A percentile compares a stretch with the other conserved stretches of the same genome.
Evolutionary conservation across 768 basidiomycete species (phyloP).

Genomic region (Flagelloscypha sp.): DNA sequence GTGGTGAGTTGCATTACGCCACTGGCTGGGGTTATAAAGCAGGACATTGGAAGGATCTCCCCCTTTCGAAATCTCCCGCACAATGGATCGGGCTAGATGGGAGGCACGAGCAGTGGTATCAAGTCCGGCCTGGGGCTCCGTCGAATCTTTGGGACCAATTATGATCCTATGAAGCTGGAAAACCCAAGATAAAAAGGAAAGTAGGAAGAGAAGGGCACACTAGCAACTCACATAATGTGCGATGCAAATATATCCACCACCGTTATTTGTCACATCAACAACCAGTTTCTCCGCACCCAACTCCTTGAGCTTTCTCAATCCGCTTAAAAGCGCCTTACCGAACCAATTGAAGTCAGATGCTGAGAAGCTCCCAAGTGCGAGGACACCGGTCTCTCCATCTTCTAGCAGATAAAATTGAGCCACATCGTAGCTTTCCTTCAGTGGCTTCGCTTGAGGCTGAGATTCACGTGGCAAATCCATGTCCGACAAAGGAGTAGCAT

Average conservation of each 20-base stretch:
- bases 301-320: slow-evolving; percentile 37
- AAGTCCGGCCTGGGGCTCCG: slow-evolving; percentile 47
- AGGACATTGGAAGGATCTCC: slow-evolving; percentile 36
- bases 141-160: slow-evolving; percentile 41
- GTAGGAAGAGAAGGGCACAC: neutral
- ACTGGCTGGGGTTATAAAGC: slow-evolving; percentile 41
- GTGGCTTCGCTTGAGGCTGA: slow-evolving; percentile 26
- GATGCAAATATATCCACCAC: slow-evolving; percentile 51
- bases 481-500: slow-evolving; percentile 35
- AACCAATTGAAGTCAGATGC: slow-evolving; percentile 34
- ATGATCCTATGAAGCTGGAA: slow-evolving; percentile 26
- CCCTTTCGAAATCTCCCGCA: slow-evolving; percentile 32
- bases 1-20: slow-evolving; percentile 38
- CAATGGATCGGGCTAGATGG: slow-evolving; percentile 42
- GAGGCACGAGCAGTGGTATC: slow-evolving; percentile 42
- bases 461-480: slow-evolving; percentile 25
- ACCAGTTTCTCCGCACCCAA: slow-evolving; percentile 44
- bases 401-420: slow-evolving; percentile 49
- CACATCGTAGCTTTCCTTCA: slow-evolving; percentile 39
- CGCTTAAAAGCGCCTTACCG: slow-evolving; percentile 33
- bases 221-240: slow-evolving; percentile 41
- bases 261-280: slow-evolving; percentile 52
- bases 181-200: slow-evolving; percentile 34
- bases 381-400: slow-evolving; percentile 45
- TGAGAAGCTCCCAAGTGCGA: slow-evolving; percentile 52